A percentile compares a stretch with the other conserved stretches of the same genome.
Conservation (phyloP, 352 stramenopile genomes). For the Globisporangium recalcitrans region DNA sequence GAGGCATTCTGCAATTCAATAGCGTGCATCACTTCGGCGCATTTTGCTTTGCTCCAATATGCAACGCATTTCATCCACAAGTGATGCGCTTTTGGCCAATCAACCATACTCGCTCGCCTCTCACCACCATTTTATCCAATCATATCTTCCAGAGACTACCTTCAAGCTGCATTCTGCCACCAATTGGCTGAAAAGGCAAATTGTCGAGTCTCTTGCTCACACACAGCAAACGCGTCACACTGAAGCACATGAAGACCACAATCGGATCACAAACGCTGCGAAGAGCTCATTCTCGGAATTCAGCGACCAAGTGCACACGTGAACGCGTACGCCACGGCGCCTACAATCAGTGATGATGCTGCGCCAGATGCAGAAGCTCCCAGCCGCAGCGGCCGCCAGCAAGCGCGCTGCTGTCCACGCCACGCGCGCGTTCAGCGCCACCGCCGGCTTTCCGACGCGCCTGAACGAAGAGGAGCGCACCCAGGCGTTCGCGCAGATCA, state of each 20-base stretch:
- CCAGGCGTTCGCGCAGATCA: conserved; percentile 37
- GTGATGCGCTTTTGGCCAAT: conserved; percentile 8
- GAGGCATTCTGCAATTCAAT: too few relatives aligned
- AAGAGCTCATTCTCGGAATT: conserved; percentile 14
- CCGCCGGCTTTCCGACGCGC: conserved; percentile 36
- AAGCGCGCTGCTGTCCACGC: not conserved
- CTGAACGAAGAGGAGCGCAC: conserved; percentile 42
- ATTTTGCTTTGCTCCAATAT: too few relatives aligned
- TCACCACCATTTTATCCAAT: not conserved
- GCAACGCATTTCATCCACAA: not conserved
- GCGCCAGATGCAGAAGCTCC: conserved; percentile 13
- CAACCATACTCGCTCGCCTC: not conserved
- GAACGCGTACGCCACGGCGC: too few relatives aligned
- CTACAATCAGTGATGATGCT: conserved; percentile 12
- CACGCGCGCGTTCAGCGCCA: conserved; percentile 14
- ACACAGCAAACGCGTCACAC: not conserved
- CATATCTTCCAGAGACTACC: not conserved
- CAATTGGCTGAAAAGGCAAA: conserved; percentile 8
- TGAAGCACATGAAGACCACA: conserved; percentile 8
- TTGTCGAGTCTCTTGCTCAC: not conserved
- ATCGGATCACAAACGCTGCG: not conserved
- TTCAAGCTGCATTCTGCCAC: conserved; percentile 4
- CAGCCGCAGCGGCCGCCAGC: too few relatives aligned
- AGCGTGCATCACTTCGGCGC: not conserved
- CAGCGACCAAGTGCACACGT: not conserved